phyloP scores from a whole-genome alignment of 1,139 yeast species.

The Protomyces arabidopsidicola region DNA sequence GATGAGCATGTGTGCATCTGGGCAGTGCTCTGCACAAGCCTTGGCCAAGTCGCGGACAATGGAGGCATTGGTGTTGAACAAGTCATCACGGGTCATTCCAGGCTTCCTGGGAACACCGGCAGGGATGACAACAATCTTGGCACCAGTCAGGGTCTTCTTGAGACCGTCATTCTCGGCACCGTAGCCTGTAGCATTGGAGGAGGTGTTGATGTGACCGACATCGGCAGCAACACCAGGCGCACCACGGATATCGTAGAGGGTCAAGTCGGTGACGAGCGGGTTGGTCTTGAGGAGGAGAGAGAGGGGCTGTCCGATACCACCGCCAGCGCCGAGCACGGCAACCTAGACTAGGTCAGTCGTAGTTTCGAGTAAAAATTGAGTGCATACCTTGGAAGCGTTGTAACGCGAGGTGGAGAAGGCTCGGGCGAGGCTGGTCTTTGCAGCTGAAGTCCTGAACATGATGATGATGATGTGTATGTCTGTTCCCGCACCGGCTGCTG shows the following conservation, averaged over 20 bases:
- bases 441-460: slow-evolving; percentile 16
- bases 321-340: slow-evolving; percentile 39
- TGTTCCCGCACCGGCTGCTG: too few species aligned
- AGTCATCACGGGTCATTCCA: slow-evolving; percentile 56
- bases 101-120: slow-evolving; percentile 97
- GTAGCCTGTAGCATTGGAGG: slow-evolving; percentile 60
- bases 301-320: slow-evolving; percentile 98
- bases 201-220: slow-evolving; percentile 51
- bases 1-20: slow-evolving; percentile 80
- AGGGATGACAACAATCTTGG: slow-evolving; percentile 89
- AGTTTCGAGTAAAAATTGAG: background rate
- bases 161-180: slow-evolving; percentile 79
- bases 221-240: slow-evolving; percentile 98
- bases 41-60: slow-evolving; percentile 89
- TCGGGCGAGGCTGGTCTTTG: slow-evolving; percentile 22
- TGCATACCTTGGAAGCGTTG: slow-evolving; percentile 22
- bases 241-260: slow-evolving; percentile 86
- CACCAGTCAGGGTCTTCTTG: slow-evolving; percentile 65
- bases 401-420: slow-evolving; percentile 24
- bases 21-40: slow-evolving; percentile 79
- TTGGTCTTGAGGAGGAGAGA: slow-evolving; percentile 84
- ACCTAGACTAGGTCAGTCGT: slow-evolving; percentile 34
- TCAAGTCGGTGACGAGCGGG: slow-evolving; percentile 75
- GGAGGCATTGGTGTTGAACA: slow-evolving; percentile 95
- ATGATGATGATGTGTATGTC: background rate